These are phyloP conservation scores for Pseudoneurospora amorphoporcata DNA, from an alignment of 495 filamentous ascomycete species.

Conservation along the genomic window DNA sequence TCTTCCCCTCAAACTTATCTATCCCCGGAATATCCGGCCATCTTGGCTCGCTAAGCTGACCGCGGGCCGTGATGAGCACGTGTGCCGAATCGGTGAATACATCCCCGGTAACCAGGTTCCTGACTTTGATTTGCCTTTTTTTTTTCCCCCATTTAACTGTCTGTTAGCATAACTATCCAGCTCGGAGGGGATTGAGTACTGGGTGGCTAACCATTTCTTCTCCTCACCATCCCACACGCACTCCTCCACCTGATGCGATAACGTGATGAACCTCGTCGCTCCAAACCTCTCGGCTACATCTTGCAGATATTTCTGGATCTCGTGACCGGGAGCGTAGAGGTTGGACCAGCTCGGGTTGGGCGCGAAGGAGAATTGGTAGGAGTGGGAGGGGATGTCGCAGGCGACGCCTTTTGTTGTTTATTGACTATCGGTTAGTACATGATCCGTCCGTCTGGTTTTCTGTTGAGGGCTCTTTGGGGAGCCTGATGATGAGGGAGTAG, in stretches of 20 bases:
- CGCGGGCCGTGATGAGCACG: slow-evolving; percentile 55
- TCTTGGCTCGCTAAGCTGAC: slow-evolving; percentile 49
- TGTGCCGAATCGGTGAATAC: slow-evolving; percentile 34
- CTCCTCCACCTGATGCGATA: slow-evolving; percentile 25
- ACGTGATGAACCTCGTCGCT: slow-evolving; percentile 38
- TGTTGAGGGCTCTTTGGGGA: neutral
- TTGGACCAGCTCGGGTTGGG: slow-evolving; percentile 54
- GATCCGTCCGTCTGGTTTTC: neutral
- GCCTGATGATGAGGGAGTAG: neutral
- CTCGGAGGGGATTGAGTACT: neutral
- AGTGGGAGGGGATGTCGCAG: slow-evolving; percentile 38
- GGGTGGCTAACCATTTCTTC: slow-evolving; percentile 42
- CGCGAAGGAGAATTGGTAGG: slow-evolving; percentile 59
- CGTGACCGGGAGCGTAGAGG: slow-evolving; percentile 53
- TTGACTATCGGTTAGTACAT: too few species aligned
- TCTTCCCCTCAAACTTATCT: slow-evolving; percentile 41
- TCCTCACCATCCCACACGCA: slow-evolving; percentile 44
- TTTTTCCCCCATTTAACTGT: neutral
- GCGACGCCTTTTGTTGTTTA: slow-evolving; percentile 21
- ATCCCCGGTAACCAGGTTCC: slow-evolving; percentile 24
- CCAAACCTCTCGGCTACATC: slow-evolving; percentile 49
- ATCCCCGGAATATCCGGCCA: slow-evolving; percentile 52
- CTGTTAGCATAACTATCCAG: neutral
- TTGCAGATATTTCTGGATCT: slow-evolving; percentile 52
- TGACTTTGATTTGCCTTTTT: slow-evolving; percentile 19